Evolutionary conservation across 2,329 filamentous ascomycete genomes (phyloP).

Genomic region (Polytolypa hystricis): DNA sequence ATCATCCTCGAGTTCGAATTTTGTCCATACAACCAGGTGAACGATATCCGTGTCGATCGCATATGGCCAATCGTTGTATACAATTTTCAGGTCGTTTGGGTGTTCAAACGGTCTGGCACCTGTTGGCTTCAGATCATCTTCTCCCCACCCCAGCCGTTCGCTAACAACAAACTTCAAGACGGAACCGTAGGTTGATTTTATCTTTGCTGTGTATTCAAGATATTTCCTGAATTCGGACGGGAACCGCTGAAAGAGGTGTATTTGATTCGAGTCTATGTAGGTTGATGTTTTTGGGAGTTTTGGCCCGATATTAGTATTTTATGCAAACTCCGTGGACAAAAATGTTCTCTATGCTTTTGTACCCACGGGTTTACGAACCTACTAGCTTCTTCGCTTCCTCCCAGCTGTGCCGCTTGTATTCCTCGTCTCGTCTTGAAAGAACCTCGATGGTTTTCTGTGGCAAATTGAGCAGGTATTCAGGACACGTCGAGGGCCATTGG

Average conservation of each 20-base stretch:
- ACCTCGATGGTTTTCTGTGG: constrained; percentile 58
- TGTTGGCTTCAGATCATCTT: constrained; percentile 14
- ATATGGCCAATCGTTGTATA: constrained; percentile 56
- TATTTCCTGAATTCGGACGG: constrained; percentile 51
- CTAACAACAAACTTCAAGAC: constrained; percentile 47
- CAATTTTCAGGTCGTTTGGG: constrained; percentile 42
- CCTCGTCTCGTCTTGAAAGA: constrained; percentile 57
- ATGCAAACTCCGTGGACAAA: not conserved
- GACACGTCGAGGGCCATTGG: constrained; percentile 56
- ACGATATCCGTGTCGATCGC: constrained; percentile 43
- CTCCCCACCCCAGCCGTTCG: constrained; percentile 49
- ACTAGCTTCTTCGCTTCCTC: constrained; percentile 54
- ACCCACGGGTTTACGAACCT: constrained; percentile 14
- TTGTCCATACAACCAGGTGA: constrained; percentile 49
- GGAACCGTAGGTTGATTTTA: constrained; percentile 43
- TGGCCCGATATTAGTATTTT: too few species aligned
- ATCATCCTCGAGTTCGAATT: constrained; percentile 34
- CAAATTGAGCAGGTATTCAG: constrained; percentile 54
- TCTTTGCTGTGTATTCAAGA: constrained; percentile 45
- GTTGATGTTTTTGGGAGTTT: not conserved
- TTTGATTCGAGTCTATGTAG: constrained; percentile 47
- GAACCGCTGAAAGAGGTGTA: constrained; percentile 61
- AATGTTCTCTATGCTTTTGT: not conserved
- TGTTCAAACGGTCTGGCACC: constrained; percentile 30
- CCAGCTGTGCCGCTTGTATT: constrained; percentile 59